A percentile compares a stretch with the other conserved stretches of the same genome.
Conservation (phyloP, 148 eudicot species). For the Cornus kousa region DNA sequence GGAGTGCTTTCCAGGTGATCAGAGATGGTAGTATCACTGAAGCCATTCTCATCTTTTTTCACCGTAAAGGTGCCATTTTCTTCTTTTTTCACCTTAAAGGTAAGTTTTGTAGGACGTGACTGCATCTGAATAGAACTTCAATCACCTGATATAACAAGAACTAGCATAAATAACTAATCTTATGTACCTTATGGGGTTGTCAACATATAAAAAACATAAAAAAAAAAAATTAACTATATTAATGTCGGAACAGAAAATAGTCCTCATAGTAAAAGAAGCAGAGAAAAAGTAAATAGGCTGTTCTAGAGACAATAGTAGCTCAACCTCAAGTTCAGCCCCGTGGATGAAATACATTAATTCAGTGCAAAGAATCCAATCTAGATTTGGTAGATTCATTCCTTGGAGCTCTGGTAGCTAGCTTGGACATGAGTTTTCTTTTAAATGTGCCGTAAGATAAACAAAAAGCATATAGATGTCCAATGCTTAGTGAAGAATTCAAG, state of each 20-base stretch:
- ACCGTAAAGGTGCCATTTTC: slow-evolving; percentile 6
- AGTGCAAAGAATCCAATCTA: neutral
- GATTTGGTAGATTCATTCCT: neutral
- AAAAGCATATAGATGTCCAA: too few species aligned
- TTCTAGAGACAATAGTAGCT: too few species aligned
- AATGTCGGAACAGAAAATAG: too few species aligned
- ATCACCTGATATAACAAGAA: neutral
- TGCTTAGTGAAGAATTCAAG: too few species aligned
- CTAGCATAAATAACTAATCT: neutral
- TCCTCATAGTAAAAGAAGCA: neutral
- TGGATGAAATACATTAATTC: neutral
- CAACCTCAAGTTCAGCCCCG: neutral
- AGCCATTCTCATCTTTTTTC: slow-evolving; percentile 18
- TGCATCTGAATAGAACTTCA: slow-evolving; percentile 12
- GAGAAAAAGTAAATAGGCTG: neutral
- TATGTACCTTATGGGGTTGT: neutral
- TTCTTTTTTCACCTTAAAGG: slow-evolving; percentile 18
- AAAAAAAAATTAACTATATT: too few species aligned
- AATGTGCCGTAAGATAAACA: too few species aligned
- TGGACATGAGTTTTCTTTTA: neutral
- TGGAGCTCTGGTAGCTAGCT: neutral
- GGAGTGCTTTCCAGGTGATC: slow-evolving; percentile 4
- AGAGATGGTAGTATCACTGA: slow-evolving; percentile 11
- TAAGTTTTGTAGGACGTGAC: slow-evolving; percentile 18
- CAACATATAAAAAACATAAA: neutral